These are phyloP conservation scores for Boletellus deceptivus DNA, from an alignment of 1,284 basidiomycete genomes.

Conservation along the genomic window DNA sequence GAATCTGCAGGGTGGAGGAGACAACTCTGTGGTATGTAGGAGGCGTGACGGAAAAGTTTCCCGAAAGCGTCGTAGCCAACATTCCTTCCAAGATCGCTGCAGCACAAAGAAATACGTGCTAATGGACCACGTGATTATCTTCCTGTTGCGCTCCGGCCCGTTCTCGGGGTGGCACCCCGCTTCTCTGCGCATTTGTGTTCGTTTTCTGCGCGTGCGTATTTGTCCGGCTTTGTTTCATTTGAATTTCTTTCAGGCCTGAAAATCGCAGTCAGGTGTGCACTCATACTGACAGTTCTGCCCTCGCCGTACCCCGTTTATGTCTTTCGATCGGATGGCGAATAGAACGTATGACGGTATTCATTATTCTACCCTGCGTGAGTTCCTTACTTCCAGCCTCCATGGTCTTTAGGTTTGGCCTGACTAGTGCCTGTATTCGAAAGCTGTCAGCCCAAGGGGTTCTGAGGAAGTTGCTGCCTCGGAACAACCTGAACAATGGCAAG, in stretches of 20 bases:
- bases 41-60: constrained; percentile 37
- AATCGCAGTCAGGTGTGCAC: too few species aligned
- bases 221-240: too few species aligned
- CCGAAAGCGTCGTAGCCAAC: constrained; percentile 34
- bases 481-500: constrained; percentile 1
- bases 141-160: too few species aligned
- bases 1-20: constrained; percentile 53
- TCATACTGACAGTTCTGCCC: background rate
- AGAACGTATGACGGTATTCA: constrained; percentile 5
- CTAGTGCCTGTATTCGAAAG: background rate
- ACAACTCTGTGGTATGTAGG: constrained; percentile 62
- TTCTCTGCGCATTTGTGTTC: too few species aligned
- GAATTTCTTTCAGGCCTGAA: too few species aligned
- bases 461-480: constrained; percentile 8
- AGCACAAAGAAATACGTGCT: background rate
- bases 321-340: constrained; percentile 6
- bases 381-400: background rate
- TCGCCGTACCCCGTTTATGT: background rate
- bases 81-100: constrained; percentile 21
- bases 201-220: too few species aligned
- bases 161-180: too few species aligned
- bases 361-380: constrained; percentile 23
- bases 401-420: background rate
- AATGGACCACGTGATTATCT: too few species aligned
- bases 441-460: constrained; percentile 1